Base-by-base conservation (phyloP, 805 yeast species). In the Starmera amethionina region DNA sequence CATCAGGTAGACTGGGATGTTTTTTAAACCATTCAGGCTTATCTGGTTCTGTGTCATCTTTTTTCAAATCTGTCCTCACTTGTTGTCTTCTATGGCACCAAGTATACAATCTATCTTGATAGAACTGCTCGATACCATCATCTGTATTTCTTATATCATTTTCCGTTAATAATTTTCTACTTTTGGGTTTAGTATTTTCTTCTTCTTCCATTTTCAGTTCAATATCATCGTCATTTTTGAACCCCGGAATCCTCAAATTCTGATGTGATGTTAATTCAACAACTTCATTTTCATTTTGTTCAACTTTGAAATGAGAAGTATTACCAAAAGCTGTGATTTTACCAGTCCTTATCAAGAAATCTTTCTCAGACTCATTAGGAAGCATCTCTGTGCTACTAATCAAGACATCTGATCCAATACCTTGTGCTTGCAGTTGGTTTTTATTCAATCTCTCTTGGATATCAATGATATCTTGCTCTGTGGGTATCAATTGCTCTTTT, bases 311-410 rank as follows among this genome's bases (percentile, higher is more conserved):
- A 2, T 76, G 79, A 33, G 70, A 67, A 16, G 75, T 62, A 28
- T 75, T 74, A 10, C 96, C 95, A 65, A 93, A 93, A 1, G 97
- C 97, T 0, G 98, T 93, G 41, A 88, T 76, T 56, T 87, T 79
- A 27, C 98, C 98, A 0, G 90, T 89, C 47, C 98, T 70, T 0
- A 93, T 75, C 44, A 93, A 66, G 53, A 61, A 89, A 38, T 89
- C 97, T 42, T 75, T 75, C 52, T 82, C 83, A 0, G 87, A 62
- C 53, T 93, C 97, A n/a, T 74, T 83, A 0, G 82, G 77, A 7
- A 73, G 65, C 46, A 69, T 46, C 4, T 49, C 54, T 10, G 43
- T 51, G 5, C 42, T 45, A 2, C 3, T 13, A 4, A 2, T 6
- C 35, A 40, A 43, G 2, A 36, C 46, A 3, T 40, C 40, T 12